These are phyloP conservation scores for Pseudogymnoascus sp. DNA, from an alignment of 2,329 filamentous ascomycete species.

Conservation along the genomic window DNA sequence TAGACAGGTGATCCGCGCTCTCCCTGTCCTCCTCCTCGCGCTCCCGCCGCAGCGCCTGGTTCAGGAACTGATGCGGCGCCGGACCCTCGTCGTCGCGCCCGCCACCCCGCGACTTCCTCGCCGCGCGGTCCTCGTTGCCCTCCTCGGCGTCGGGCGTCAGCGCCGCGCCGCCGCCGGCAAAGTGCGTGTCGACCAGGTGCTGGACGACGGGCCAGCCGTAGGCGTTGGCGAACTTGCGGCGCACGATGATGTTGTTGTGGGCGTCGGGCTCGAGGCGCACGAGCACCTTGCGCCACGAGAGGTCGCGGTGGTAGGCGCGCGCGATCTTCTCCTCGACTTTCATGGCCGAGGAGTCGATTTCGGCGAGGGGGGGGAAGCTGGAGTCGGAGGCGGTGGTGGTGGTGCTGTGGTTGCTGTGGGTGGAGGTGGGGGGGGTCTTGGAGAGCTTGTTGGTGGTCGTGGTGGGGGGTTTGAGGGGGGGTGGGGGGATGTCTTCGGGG, in stretches of 20 bases:
- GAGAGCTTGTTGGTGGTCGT: conserved; percentile 14
- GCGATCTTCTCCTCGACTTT: conserved; percentile 97
- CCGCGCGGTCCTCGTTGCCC: conserved; percentile 57
- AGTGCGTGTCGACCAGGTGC: conserved; percentile 91
- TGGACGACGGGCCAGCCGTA: conserved; percentile 97
- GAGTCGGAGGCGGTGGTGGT: too few species aligned
- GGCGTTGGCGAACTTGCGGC: conserved; percentile 92
- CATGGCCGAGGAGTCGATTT: conserved; percentile 59
- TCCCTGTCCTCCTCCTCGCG: not conserved
- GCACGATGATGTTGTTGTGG: conserved; percentile 96
- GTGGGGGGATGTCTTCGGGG: conserved; percentile 81
- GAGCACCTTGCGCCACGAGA: conserved; percentile 94
- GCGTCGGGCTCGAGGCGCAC: conserved; percentile 93
- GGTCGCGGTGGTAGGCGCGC: conserved; percentile 80
- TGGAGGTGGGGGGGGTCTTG: conserved; percentile 19
- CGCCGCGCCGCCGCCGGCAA: conserved; percentile 64
- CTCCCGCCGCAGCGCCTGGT: conserved; percentile 3
- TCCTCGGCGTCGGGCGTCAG: conserved; percentile 60
- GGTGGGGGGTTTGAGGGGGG: conserved; percentile 38
- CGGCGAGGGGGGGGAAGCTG: conserved; percentile 36
- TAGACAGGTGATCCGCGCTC: not conserved
- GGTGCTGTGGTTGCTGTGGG: conserved; percentile 36
- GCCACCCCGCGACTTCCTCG: conserved; percentile 32
- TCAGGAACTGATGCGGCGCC: not conserved
- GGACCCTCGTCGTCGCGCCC: not conserved